phyloP scores from a whole-genome alignment of 768 basidiomycete genomes.

The Tulasnella sp. region DNA sequence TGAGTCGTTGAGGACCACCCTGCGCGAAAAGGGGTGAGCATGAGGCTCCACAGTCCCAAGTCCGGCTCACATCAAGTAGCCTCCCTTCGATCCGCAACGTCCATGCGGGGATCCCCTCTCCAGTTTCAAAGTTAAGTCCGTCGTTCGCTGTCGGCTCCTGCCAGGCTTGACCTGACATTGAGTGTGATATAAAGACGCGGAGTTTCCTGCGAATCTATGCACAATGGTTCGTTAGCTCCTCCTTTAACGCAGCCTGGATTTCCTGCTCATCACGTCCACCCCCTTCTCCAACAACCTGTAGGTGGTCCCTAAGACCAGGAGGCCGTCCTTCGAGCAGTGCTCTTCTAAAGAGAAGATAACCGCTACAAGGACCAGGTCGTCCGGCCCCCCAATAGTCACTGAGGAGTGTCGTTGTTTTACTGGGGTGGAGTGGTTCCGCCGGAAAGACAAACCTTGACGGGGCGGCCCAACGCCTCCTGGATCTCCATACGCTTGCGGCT shows the following conservation, averaged over 20 bases:
- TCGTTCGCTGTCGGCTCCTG: slow-evolving; percentile 45
- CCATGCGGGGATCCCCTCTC: slow-evolving; percentile 88
- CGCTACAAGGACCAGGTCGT: not conserved
- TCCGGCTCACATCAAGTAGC: slow-evolving; percentile 48
- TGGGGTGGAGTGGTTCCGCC: not conserved
- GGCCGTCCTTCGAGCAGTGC: not conserved
- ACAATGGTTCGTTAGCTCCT: not conserved
- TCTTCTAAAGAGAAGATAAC: not conserved
- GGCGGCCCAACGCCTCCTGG: slow-evolving; percentile 76
- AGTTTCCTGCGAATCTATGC: slow-evolving; percentile 73
- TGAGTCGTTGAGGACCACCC: slow-evolving; percentile 44
- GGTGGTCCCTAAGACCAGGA: not conserved
- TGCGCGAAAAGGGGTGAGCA: slow-evolving; percentile 25
- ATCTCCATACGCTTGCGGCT: slow-evolving; percentile 85
- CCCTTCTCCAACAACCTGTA: too few species aligned
- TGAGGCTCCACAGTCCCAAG: not conserved
- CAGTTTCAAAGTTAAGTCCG: slow-evolving; percentile 64
- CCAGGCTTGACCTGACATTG: slow-evolving; percentile 81
- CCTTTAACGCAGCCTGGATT: not conserved
- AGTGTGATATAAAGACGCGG: slow-evolving; percentile 83
- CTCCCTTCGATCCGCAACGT: slow-evolving; percentile 81
- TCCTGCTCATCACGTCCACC: not conserved
- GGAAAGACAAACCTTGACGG: slow-evolving; percentile 54
- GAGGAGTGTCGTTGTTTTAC: not conserved
- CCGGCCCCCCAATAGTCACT: not conserved